A percentile compares a stretch with the other conserved stretches of the same genome.
Evolutionary conservation across 2,329 filamentous ascomycete genomes (phyloP).

Genomic region (Alternaria longipes): DNA sequence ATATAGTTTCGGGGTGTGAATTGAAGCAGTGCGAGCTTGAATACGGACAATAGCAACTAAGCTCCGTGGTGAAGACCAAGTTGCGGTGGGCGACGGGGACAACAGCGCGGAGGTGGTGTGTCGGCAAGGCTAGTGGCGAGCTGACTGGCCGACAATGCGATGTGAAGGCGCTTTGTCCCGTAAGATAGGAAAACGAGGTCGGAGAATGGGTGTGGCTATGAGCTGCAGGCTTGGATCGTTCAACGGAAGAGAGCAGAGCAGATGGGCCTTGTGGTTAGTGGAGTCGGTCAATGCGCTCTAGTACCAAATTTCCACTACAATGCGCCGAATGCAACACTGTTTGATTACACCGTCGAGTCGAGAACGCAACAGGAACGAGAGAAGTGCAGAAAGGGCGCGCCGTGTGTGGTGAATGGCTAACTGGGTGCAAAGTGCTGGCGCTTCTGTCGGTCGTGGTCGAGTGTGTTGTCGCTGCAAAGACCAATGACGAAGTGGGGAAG

Average conservation of each 20-base stretch:
- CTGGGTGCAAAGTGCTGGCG: conserved; percentile 32
- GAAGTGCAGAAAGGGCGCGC: conserved; percentile 25
- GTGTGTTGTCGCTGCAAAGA: conserved; percentile 36
- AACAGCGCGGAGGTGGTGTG: conserved; percentile 23
- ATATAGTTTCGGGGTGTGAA: not conserved
- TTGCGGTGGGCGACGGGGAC: conserved; percentile 13
- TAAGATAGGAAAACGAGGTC: conserved; percentile 4
- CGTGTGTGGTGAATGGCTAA: conserved; percentile 33
- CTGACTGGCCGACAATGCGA: conserved; percentile 7
- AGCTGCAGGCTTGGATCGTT: conserved; percentile 9
- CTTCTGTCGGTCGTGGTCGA: conserved; percentile 34
- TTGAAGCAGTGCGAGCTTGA: conserved; percentile 3
- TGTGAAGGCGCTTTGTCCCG: not conserved
- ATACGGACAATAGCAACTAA: conserved; percentile 21
- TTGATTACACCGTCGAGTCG: conserved; percentile 28
- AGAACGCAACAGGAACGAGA: conserved; percentile 28
- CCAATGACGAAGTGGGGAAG: conserved; percentile 44
- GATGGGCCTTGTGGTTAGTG: conserved; percentile 23
- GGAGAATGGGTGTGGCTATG: conserved; percentile 1
- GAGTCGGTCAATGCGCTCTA: conserved; percentile 45
- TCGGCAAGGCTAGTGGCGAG: conserved; percentile 28
- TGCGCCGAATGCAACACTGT: conserved; percentile 28
- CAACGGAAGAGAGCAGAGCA: conserved; percentile 11
- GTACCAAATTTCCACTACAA: conserved; percentile 31
- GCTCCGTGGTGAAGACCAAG: conserved; percentile 9